Conservation (phyloP, 331 rosid species). For the Prunus yedoensis region DNA sequence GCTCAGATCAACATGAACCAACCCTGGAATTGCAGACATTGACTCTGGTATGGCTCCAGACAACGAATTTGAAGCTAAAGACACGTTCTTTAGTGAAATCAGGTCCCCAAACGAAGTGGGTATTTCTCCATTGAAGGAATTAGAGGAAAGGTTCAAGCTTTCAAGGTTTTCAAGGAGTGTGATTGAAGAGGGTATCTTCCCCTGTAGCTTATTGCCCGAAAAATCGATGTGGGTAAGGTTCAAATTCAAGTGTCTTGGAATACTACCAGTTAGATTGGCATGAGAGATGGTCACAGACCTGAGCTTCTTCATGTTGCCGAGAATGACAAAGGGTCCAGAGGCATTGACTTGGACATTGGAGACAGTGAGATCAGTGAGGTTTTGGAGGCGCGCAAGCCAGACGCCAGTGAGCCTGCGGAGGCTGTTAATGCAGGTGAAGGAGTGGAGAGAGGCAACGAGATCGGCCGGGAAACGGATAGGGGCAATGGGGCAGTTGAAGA, state of each 20-base stretch:
- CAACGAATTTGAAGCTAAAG: constrained; percentile 68
- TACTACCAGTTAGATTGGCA: constrained; percentile 72
- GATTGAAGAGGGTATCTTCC: constrained; percentile 58
- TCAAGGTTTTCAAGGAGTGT: constrained; percentile 58
- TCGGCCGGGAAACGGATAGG: constrained; percentile 77
- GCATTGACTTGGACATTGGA: constrained; percentile 51
- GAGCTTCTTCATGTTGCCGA: constrained; percentile 67
- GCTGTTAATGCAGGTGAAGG: constrained; percentile 64
- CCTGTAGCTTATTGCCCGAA: constrained; percentile 63
- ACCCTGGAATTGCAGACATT: constrained; percentile 58
- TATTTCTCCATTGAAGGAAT: constrained; percentile 56
- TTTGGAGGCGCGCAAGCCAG: constrained; percentile 78
- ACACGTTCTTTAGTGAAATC: constrained; percentile 52
- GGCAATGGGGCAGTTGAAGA: constrained; percentile 70
- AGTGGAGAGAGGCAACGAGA: constrained; percentile 60
- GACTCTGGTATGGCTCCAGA: constrained; percentile 80
- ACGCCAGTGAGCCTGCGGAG: constrained; percentile 69
- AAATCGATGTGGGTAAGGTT: constrained; percentile 79
- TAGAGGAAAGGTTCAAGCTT: constrained; percentile 63
- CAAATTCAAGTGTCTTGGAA: constrained; percentile 61
- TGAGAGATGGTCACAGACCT: constrained; percentile 58
- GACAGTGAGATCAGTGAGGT: constrained; percentile 81
- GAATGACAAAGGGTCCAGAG: constrained; percentile 77
- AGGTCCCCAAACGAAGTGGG: constrained; percentile 76
- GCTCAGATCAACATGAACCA: constrained; percentile 86